Evolutionary conservation across 2,329 filamentous ascomycete species (phyloP), one percentile per base, ranked within the genome.

Genomic region (Didymella glomerata): DNA sequence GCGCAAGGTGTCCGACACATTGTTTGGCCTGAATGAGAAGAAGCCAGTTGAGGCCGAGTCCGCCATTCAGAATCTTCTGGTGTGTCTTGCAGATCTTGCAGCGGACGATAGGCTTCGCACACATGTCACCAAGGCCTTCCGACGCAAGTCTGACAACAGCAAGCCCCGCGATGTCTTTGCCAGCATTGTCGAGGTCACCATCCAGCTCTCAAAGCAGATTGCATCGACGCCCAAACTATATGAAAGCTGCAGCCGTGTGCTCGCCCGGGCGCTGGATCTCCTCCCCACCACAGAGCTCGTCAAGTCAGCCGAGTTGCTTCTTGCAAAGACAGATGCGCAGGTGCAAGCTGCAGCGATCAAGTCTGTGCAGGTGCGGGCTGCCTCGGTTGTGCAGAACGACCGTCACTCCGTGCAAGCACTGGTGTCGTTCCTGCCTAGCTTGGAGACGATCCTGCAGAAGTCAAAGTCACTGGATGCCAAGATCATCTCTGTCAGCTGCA

Each of bases 221-320:
- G 88, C 86, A 54, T 64, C 67, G 1, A 73, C 74, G 11, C 67
- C 66, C 1, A 68, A 70, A 47, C 67, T 80, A 7, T 73, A 76
- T 38, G 70, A 77, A 8, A 79, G 79, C 24, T 82, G 82, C 69
- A 89, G 90, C 38, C 86, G 90, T 56, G 86, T 92, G 1, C 83
- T 98, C 47, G 88, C 90, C 18, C 90, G 90, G 62, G 81, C 96
- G n/a, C 84, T 99, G 49, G 90, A 91, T 63, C 85, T 97, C 7
- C 83, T 97, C 41, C 94, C 93, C 0, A 93, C 94, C 3, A 84
- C 88, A 51, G 92, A 97, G 77, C 95, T 98, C 76, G 88, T 98
- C 76, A 91, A 92, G 74, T 91, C 93, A 10, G 90, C 96, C 40
- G 91, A 96, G 73, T 86, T 88, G 27, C 83, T 99, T 28, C 86